Percentiles rank a stretch among this genome's conserved stretches.
Evolutionary conservation across 2,329 filamentous ascomycete genomes (phyloP).

Genomic region (Sarocladium brachiariae): DNA sequence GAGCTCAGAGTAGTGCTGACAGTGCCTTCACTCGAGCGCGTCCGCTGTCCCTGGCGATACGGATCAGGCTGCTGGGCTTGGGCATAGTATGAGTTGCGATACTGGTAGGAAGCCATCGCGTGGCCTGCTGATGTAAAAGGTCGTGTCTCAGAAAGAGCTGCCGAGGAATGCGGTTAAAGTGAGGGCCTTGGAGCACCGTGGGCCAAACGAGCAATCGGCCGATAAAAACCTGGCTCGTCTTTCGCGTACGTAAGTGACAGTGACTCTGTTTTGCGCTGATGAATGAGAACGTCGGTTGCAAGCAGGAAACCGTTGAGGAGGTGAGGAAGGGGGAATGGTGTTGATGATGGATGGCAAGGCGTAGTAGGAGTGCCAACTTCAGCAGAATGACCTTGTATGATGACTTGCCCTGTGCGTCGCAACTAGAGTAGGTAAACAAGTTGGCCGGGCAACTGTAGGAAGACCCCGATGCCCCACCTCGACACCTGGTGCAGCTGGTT

Average conservation of each 20-base stretch:
- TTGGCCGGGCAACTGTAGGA: slow-evolving; percentile 17
- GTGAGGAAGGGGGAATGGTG: background rate
- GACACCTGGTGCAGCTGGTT: background rate
- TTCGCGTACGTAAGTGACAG: background rate
- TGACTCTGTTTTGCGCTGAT: too few species aligned
- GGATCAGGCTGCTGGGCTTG: slow-evolving; percentile 22
- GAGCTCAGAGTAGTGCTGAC: slow-evolving; percentile 78
- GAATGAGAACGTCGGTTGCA: background rate
- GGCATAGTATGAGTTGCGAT: slow-evolving; percentile 48
- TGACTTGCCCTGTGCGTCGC: slow-evolving; percentile 2
- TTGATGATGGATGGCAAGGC: background rate
- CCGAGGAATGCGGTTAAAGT: slow-evolving; percentile 10
- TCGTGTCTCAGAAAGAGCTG: slow-evolving; percentile 6
- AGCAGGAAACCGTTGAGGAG: background rate
- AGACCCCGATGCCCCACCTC: background rate
- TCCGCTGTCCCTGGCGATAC: slow-evolving; percentile 42
- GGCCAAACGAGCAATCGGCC: background rate
- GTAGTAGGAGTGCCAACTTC: background rate
- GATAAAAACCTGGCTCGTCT: background rate
- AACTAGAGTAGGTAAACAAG: slow-evolving; percentile 18
- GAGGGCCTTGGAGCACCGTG: slow-evolving; percentile 2
- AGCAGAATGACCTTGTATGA: slow-evolving; percentile 1
- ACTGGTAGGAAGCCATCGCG: slow-evolving; percentile 46
- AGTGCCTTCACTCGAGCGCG: slow-evolving; percentile 79
- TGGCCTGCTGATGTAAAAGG: slow-evolving; percentile 7